phyloP scores from a whole-genome alignment of 2,329 filamentous ascomycete species.

The Volutella citrinella region DNA sequence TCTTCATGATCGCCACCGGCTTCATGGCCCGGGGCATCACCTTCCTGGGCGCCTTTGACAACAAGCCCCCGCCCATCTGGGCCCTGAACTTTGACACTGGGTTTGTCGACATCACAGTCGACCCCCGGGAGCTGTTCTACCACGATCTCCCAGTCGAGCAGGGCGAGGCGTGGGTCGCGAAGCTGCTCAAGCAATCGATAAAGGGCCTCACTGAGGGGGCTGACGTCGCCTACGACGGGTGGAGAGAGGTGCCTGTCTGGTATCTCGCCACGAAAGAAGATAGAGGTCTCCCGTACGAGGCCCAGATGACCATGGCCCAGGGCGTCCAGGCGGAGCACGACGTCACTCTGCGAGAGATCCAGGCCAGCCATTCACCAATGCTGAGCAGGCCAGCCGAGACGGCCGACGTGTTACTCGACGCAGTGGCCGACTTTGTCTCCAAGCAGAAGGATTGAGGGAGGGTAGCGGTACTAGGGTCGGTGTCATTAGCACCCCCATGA shows the following conservation, averaged over 20 bases:
- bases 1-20: constrained; percentile 44
- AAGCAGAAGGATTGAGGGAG: too few relatives aligned
- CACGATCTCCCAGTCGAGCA: constrained; percentile 46
- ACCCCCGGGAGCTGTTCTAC: constrained; percentile 44
- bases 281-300: constrained; percentile 34
- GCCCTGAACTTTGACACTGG: constrained; percentile 27
- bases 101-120: constrained; percentile 36
- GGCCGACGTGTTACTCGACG: constrained; percentile 31
- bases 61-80: constrained; percentile 35
- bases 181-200: constrained; percentile 39
- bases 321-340: constrained; percentile 36
- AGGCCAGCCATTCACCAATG: constrained; percentile 48
- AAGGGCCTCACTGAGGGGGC: constrained; percentile 44
- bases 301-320: constrained; percentile 36
- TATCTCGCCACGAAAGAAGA: constrained; percentile 44
- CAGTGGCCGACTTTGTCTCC: constrained; percentile 18
- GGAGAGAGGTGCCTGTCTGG: constrained; percentile 46
- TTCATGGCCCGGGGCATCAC: constrained; percentile 35
- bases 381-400: constrained; percentile 43
- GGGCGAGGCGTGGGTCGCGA: constrained; percentile 37
- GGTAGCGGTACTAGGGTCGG: too few relatives aligned
- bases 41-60: constrained; percentile 41
- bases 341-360: constrained; percentile 38
- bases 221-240: constrained; percentile 42
- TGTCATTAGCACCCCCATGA: too few relatives aligned